Percentiles rank a stretch among this genome's conserved stretches.
Conservation (phyloP, 805 yeast species). For the Ogataea thermomethanolica region DNA sequence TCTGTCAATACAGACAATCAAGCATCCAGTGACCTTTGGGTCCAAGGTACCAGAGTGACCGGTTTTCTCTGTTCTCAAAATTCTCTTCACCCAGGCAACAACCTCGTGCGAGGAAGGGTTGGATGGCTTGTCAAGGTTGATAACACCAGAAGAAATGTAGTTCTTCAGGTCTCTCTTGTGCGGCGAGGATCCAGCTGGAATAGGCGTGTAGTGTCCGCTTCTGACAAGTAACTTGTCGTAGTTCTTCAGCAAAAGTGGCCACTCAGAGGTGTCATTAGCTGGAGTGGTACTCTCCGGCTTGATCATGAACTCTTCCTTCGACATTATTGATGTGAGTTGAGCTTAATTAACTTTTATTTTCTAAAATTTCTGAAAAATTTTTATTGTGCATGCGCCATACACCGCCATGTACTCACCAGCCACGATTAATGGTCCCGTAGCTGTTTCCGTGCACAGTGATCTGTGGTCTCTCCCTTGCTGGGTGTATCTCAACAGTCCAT, state of each 20-base stretch:
- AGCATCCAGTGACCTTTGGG: conserved; percentile 95
- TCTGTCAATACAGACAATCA: conserved; percentile 96
- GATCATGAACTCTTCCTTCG: conserved; percentile 55
- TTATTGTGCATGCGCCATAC: conserved; percentile 6
- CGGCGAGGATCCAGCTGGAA: conserved; percentile 93
- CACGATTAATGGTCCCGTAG: too few species aligned
- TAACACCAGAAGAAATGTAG: conserved; percentile 91
- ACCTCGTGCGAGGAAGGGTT: conserved; percentile 99
- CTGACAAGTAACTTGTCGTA: conserved; percentile 92
- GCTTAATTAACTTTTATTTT: conserved; percentile 4
- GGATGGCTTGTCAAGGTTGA: conserved; percentile 95
- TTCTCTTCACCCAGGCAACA: conserved; percentile 98
- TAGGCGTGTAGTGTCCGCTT: conserved; percentile 96
- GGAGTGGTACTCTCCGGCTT: conserved; percentile 84
- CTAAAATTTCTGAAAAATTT: conserved; percentile 12
- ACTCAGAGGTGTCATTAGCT: conserved; percentile 81
- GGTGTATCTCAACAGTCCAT: too few species aligned
- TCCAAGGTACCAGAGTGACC: conserved; percentile 99
- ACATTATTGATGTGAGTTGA: conserved; percentile 19
- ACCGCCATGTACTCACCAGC: not conserved
- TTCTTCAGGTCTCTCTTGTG: conserved; percentile 88
- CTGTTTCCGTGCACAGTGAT: too few species aligned
- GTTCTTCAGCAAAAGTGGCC: conserved; percentile 94
- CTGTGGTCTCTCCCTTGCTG: too few species aligned
- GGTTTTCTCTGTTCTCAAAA: conserved; percentile 91